Evolutionary conservation across 2,329 filamentous ascomycete species (phyloP).

Genomic region (Alternaria sp.): DNA sequence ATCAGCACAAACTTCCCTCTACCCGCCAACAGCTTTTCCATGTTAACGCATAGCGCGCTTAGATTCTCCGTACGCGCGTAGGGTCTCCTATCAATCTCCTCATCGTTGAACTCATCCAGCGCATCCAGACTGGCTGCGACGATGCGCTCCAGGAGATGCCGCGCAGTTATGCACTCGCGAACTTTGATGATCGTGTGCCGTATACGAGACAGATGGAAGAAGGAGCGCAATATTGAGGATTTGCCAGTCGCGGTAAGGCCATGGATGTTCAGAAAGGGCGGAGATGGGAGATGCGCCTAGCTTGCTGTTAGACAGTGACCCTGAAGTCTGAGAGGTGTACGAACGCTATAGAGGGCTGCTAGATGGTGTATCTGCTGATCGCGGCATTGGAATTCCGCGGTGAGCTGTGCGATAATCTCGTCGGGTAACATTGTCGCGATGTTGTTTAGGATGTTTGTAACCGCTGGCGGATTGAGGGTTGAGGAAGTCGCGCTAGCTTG

Average conservation of each 20-base stretch:
- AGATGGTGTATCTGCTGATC: constrained; percentile 57
- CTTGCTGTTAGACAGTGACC: constrained; percentile 19
- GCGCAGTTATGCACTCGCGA: constrained; percentile 76
- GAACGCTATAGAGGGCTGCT: constrained; percentile 53
- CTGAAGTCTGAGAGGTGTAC: constrained; percentile 1
- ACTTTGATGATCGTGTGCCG: constrained; percentile 70
- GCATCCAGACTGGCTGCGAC: constrained; percentile 59
- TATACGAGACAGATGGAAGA: constrained; percentile 62
- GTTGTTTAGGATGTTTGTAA: neutral
- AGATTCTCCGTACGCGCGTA: constrained; percentile 78
- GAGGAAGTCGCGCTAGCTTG: constrained; percentile 20
- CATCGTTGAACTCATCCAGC: constrained; percentile 50
- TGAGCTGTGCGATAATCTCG: constrained; percentile 44
- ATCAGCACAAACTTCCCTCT: constrained; percentile 76
- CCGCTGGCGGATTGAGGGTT: neutral
- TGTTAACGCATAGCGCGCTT: constrained; percentile 74
- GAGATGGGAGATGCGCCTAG: constrained; percentile 71
- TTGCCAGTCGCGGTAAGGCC: constrained; percentile 90
- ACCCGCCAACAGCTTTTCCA: constrained; percentile 68
- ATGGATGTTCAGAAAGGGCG: constrained; percentile 77
- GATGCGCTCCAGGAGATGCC: constrained; percentile 78
- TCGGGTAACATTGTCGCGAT: constrained; percentile 46
- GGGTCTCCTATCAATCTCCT: constrained; percentile 48
- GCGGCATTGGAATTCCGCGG: constrained; percentile 50
- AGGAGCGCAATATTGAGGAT: constrained; percentile 69